Conservation (phyloP, 1,284 basidiomycete genomes). For the Austropuccinia psidii region DNA sequence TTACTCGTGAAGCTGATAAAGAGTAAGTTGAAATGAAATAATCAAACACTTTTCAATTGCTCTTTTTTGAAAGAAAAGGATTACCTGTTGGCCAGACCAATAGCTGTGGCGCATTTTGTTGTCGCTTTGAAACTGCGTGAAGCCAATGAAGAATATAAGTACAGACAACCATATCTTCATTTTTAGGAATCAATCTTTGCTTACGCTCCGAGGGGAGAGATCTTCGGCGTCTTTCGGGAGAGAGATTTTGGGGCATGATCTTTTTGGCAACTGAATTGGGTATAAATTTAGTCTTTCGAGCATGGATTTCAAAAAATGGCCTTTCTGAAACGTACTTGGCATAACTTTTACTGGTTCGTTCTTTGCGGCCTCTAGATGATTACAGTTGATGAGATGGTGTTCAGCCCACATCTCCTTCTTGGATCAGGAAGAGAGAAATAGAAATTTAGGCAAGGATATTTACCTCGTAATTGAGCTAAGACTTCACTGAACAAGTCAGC, state of each 20-base stretch:
- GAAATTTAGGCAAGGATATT: background rate
- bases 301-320: background rate
- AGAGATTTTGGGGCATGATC: constrained; percentile 9
- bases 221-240: background rate
- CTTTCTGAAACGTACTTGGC: constrained; percentile 17
- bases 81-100: constrained; percentile 21
- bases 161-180: too few relatives aligned
- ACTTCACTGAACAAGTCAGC: constrained; percentile 10
- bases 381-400: background rate
- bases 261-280: constrained; percentile 13
- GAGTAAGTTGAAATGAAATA: background rate
- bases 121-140: background rate
- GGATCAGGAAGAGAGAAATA: too few relatives aligned
- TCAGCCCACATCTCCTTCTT: background rate
- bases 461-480: background rate
- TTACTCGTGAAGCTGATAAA: background rate
- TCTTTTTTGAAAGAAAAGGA: too few relatives aligned
- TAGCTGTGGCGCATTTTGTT: background rate
- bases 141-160: background rate
- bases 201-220: background rate
- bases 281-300: too few relatives aligned
- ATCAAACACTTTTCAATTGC: too few relatives aligned
- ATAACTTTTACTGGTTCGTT: constrained; percentile 13
- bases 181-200: too few relatives aligned
- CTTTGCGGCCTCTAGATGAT: constrained; percentile 22